Base-by-base conservation (phyloP, 192 early-diverging fungal genomes). In the Spizellomyces punctatus region DNA sequence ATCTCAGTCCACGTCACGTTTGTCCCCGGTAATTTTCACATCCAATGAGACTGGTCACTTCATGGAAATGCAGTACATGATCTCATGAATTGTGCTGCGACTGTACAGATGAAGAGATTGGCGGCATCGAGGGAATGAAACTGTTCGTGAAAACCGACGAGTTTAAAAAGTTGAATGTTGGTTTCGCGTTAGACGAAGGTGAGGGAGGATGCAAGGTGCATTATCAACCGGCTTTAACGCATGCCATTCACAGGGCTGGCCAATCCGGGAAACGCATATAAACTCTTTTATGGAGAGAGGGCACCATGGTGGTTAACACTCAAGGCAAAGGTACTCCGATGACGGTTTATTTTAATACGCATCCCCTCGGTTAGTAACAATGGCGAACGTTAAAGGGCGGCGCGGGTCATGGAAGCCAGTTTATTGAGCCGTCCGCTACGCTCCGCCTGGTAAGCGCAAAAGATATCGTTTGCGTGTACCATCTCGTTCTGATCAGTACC, bases 101-200 rank as follows among this genome's bases (percentile, higher is more conserved):
- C 27, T 36, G 27, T 36, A 3, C 69, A 65, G 91, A 93, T 70
- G 93, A 96, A 77, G 94, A 96, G 74, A 89, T 94, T 61, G 94
- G 92, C 72, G 92, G 94, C 8, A 60, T 77, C 5, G 91, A 91
- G 64, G 94, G 94, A 36, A 93, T 94, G 92, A 79, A 81, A 60
- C 46, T 64, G 36, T 89, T 90, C 17, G 85, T 91, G 47, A 79
- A 91, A 52, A 85, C 83, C 19, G 72, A 77, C n/a, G 86, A 89
- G 66, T 96, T 93, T 75, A 73, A 75, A 58, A 66, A 66, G 10
- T 85, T 96, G 21, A 91, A 94, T 63, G 83, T 92, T 36, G 94
- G 90, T 19, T 92, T 94, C 78, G 89, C 89, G 6, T 82, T 96
- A 52, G 94, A 96, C 70, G 94, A 96, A 66, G 94, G 93, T 41